Percentiles rank a stretch among this genome's conserved stretches.
These are phyloP conservation scores for Blastocystis sp. DNA, from an alignment of 352 stramenopile species.

Conservation along the genomic window DNA sequence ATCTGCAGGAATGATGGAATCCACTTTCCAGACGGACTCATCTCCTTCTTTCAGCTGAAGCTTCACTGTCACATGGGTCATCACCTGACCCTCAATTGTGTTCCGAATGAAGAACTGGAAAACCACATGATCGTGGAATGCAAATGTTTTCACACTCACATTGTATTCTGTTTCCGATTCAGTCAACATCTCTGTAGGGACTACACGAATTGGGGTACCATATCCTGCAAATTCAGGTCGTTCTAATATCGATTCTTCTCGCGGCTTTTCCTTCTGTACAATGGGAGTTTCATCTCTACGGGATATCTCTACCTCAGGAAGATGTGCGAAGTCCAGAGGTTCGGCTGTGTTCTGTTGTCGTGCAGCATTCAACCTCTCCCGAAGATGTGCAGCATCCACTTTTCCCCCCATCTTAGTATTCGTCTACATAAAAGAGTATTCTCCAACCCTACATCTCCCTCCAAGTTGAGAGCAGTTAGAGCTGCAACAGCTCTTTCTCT, in stretches of 20 bases:
- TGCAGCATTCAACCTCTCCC: conserved; percentile 81
- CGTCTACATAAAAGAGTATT: background rate
- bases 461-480: conserved; percentile 9
- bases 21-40: conserved; percentile 65
- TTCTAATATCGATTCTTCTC: conserved; percentile 77
- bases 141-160: conserved; percentile 89
- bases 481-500: conserved; percentile 1
- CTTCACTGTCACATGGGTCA: conserved; percentile 86
- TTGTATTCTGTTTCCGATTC: conserved; percentile 96
- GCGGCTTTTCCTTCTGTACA: background rate
- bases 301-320: conserved; percentile 73
- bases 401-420: conserved; percentile 68
- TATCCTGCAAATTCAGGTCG: conserved; percentile 88
- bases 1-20: background rate
- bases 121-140: conserved; percentile 91
- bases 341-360: conserved; percentile 73
- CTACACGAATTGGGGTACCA: conserved; percentile 85
- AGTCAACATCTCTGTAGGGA: conserved; percentile 81
- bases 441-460: conserved; percentile 26
- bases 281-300: conserved; percentile 64
- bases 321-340: conserved; percentile 74
- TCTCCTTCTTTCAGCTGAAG: conserved; percentile 88
- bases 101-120: conserved; percentile 94
- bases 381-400: conserved; percentile 66
- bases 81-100: conserved; percentile 92